phyloP scores from a whole-genome alignment of 257 asterid genomes.

The Penstemon newberryi region DNA sequence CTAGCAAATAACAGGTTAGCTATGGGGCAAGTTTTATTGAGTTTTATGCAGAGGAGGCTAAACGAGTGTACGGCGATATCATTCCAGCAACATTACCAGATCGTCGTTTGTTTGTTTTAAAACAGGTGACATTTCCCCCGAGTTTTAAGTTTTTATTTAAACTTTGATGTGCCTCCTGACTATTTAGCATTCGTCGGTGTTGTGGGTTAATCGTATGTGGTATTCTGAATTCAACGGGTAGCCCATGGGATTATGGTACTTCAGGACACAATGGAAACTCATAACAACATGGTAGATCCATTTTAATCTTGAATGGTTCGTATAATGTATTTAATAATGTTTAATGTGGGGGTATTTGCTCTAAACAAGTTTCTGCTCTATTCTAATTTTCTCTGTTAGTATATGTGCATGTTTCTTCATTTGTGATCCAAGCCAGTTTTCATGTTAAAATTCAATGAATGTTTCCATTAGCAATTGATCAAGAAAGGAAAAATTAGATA shows the following conservation, averaged over 20 bases:
- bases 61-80: slow-evolving; percentile 89
- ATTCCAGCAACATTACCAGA: slow-evolving; percentile 89
- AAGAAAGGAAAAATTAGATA: slow-evolving; percentile 1
- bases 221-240: not conserved
- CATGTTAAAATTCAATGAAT: not conserved
- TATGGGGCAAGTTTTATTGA: slow-evolving; percentile 93
- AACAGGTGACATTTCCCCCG: slow-evolving; percentile 56
- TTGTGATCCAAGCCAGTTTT: not conserved
- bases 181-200: slow-evolving; percentile 10
- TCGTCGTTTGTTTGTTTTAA: slow-evolving; percentile 87
- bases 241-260: not conserved
- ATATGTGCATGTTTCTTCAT: slow-evolving; percentile 12
- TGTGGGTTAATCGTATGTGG: too few species aligned
- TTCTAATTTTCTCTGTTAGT: not conserved
- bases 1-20: slow-evolving; percentile 56
- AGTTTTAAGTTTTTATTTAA: not conserved
- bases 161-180: not conserved
- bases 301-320: not conserved
- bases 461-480: not conserved
- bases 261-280: slow-evolving; percentile 3
- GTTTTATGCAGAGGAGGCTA: slow-evolving; percentile 96
- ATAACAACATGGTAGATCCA: slow-evolving; percentile 13
- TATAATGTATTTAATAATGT: not conserved
- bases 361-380: slow-evolving; percentile 1
- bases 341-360: slow-evolving; percentile 12